Evolutionary conservation across 306 rosid genomes (phyloP), one percentile per base, ranked within the genome.

Genomic region (Rubus idaeus): DNA sequence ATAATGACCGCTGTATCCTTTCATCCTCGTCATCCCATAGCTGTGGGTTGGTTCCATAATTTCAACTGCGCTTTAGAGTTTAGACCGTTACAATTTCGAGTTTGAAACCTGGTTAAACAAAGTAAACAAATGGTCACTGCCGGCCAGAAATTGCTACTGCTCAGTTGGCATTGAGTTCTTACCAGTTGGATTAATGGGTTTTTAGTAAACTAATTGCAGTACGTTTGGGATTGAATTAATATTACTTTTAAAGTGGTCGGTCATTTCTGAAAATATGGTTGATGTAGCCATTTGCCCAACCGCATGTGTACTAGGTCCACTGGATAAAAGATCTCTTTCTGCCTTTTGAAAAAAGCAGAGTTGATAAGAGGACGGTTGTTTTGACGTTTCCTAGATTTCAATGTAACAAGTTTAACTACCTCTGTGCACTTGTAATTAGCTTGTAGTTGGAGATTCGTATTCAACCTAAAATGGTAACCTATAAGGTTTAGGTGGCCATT

Each of bases 291-390:
- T 58, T 65, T 70, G 63, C 71, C 58, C 35, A 16, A 51, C 44
- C 62, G 41, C 20, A 3, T 11, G 47, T 64, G 47, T 67, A 52
- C 7, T n/a, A 23, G 80, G 49, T 67, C 76, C 79, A 72, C 77
- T 5, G 49, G 57, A 51, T 17, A 17, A 70, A 81, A 77, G 80
- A 21, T 73, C 30, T 67, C 30, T 2, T 62, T 0, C 2, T 47
- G 84, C 82, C 81, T 80, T 83, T 83, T 49, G 7, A 20, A 21
- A 21, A 80, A 84, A 80, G 77, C 10, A 23, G 64, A 64, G 39
- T 4, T 58, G 70, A 77, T 55, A 42, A 66, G 50, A 68, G 64
- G 53, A 64, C 75, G 77, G 80, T 62, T 61, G 71, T 53, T 64
- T 79, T 70, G 74, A 70, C 65, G 61, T 49, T 71, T 64, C 52